Conservation (phyloP, 306 rosid genomes). For the Bauhinia variegata region DNA sequence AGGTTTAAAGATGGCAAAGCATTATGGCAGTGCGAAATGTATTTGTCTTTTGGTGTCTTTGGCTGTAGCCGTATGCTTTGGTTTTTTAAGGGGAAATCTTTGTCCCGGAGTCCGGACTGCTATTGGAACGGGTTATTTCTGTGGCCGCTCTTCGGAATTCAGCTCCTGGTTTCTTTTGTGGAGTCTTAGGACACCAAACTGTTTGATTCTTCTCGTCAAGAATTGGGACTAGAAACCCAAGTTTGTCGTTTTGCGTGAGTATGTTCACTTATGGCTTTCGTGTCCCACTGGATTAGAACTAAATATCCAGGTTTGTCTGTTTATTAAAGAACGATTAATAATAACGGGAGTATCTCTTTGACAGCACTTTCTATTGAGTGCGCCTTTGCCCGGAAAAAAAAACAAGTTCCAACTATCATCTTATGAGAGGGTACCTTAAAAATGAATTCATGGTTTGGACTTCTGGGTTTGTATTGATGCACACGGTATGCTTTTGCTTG, state of each 20-base stretch:
- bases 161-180: no score
- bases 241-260: neutral
- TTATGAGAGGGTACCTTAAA: slow-evolving; percentile 23
- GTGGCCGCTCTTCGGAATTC: no score
- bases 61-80: no score
- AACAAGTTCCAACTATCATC: slow-evolving; percentile 1
- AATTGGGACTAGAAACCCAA: neutral
- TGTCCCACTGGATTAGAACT: slow-evolving; percentile 4
- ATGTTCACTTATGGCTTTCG: slow-evolving; percentile 21
- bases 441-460: slow-evolving; percentile 10
- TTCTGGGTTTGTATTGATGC: slow-evolving; percentile 8
- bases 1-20: no score
- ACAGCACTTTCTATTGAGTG: slow-evolving; percentile 8
- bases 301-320: no score
- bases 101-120: no score
- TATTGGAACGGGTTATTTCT: no score
- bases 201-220: neutral
- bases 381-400: slow-evolving; percentile 24
- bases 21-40: no score
- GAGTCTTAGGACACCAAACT: neutral
- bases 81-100: no score
- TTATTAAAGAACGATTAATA: neutral
- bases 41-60: no score
- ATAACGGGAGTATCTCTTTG: slow-evolving; percentile 8
- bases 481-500: neutral